Percentiles rank a stretch among this genome's conserved stretches.
Evolutionary conservation across 176 grass and related monocot genomes (phyloP).

Genomic region (Eragrostis curvula): DNA sequence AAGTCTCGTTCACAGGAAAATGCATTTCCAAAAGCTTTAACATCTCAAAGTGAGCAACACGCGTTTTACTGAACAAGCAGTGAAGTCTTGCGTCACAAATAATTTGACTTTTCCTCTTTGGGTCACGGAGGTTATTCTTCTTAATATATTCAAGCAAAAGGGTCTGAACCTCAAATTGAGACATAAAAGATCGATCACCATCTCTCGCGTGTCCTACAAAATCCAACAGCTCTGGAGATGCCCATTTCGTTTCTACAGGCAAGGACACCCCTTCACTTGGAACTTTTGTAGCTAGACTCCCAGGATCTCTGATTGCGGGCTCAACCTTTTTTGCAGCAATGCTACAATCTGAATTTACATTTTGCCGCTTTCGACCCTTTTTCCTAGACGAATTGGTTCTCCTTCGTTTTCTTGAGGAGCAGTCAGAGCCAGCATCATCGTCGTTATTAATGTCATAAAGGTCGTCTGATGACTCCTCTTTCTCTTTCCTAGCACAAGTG

Average conservation of each 20-base stretch:
- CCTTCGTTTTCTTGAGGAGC: slow-evolving; percentile 58
- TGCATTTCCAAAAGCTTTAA: slow-evolving; percentile 93
- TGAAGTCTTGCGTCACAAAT: slow-evolving; percentile 84
- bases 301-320: slow-evolving; percentile 30
- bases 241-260: slow-evolving; percentile 64
- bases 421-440: slow-evolving; percentile 80
- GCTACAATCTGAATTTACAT: slow-evolving; percentile 36
- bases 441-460: slow-evolving; percentile 83
- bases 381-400: slow-evolving; percentile 57
- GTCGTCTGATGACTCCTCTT: slow-evolving; percentile 86
- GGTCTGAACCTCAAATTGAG: slow-evolving; percentile 87
- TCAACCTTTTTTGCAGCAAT: slow-evolving; percentile 42
- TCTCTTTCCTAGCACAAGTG: slow-evolving; percentile 55
- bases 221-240: slow-evolving; percentile 82
- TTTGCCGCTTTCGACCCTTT: slow-evolving; percentile 58
- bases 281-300: slow-evolving; percentile 40
- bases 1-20: slow-evolving; percentile 72
- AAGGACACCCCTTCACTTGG: slow-evolving; percentile 44
- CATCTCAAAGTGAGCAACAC: slow-evolving; percentile 99
- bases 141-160: slow-evolving; percentile 97
- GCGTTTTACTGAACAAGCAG: slow-evolving; percentile 77
- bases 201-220: slow-evolving; percentile 86
- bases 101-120: slow-evolving; percentile 91
- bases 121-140: slow-evolving; percentile 89
- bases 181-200: slow-evolving; percentile 69